Conservation (phyloP, 345 rosid genomes). For the Pugionium dolabratum region DNA sequence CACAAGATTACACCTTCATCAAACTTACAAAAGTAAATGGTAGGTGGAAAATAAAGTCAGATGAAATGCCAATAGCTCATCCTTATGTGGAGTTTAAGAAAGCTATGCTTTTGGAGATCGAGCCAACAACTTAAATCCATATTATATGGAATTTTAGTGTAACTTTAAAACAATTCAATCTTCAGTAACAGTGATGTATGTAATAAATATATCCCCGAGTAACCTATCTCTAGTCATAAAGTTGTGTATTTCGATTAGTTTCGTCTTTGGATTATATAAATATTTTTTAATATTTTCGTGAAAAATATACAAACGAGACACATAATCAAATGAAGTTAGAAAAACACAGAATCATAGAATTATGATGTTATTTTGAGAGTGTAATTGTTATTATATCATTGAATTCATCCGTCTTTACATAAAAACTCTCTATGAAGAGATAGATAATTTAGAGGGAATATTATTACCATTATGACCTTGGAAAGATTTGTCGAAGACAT, state of each 20-base stretch:
- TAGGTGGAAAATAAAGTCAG: slow-evolving; percentile 72
- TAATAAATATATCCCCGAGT: no score
- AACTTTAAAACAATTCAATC: not conserved
- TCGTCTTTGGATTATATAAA: not conserved
- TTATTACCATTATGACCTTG: slow-evolving; percentile 27
- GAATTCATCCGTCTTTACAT: slow-evolving; percentile 4
- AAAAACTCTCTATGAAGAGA: slow-evolving; percentile 26
- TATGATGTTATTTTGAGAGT: not conserved
- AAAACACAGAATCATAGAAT: slow-evolving; percentile 10
- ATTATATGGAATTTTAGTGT: not conserved
- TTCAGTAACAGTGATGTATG: not conserved
- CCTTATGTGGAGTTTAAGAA: slow-evolving; percentile 77
- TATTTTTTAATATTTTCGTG: not conserved
- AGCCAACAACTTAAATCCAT: slow-evolving; percentile 34
- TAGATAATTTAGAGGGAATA: slow-evolving; percentile 25
- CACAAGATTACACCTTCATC: not conserved
- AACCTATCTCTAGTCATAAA: no score
- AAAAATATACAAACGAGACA: slow-evolving; percentile 14
- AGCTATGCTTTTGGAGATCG: slow-evolving; percentile 67
- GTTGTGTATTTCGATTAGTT: not conserved
- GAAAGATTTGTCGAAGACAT: slow-evolving; percentile 37
- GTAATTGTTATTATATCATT: not conserved
- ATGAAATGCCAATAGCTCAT: slow-evolving; percentile 72
- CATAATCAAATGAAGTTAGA: slow-evolving; percentile 4
- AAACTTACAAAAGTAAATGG: not conserved